phyloP scores from a whole-genome alignment of 495 filamentous ascomycete genomes.

The Haplographium delicatum region DNA sequence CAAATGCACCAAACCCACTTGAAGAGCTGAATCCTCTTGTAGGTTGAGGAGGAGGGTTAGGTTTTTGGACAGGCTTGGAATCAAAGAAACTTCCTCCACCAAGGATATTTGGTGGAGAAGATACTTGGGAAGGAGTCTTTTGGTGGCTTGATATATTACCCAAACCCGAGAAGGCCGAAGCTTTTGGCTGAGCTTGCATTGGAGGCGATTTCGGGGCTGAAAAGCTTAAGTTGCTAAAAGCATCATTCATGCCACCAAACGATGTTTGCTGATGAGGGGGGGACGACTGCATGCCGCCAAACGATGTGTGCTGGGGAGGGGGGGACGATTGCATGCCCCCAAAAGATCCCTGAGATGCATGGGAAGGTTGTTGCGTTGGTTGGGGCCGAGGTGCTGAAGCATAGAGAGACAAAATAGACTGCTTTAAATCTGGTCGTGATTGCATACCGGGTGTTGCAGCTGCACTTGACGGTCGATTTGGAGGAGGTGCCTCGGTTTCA shows the following conservation, averaged over 20 bases:
- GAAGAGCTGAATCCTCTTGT: slow-evolving; percentile 35
- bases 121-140: slow-evolving; percentile 37
- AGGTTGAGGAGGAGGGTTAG: slow-evolving; percentile 38
- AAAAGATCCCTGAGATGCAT: slow-evolving; percentile 52
- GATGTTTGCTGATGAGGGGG: slow-evolving; percentile 42
- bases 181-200: slow-evolving; percentile 49
- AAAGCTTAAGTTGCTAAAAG: slow-evolving; percentile 81
- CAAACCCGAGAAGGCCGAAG: slow-evolving; percentile 71
- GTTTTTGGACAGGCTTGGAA: slow-evolving; percentile 53
- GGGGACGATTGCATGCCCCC: slow-evolving; percentile 60
- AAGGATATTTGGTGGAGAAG: slow-evolving; percentile 42
- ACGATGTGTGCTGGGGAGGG: slow-evolving; percentile 42
- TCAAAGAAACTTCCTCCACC: slow-evolving; percentile 79
- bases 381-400: slow-evolving; percentile 73
- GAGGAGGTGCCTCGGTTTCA: slow-evolving; percentile 58
- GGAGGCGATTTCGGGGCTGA: slow-evolving; percentile 48
- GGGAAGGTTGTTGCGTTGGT: slow-evolving; percentile 54
- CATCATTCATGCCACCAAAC: slow-evolving; percentile 75
- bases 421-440: slow-evolving; percentile 90
- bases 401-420: slow-evolving; percentile 94
- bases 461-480: slow-evolving; percentile 68
- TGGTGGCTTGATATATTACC: slow-evolving; percentile 52
- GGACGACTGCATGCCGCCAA: slow-evolving; percentile 48
- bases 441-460: slow-evolving; percentile 56
- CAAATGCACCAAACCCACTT: slow-evolving; percentile 29